phyloP scores from a whole-genome alignment of 768 basidiomycete genomes.

The Mycena latifolia region DNA sequence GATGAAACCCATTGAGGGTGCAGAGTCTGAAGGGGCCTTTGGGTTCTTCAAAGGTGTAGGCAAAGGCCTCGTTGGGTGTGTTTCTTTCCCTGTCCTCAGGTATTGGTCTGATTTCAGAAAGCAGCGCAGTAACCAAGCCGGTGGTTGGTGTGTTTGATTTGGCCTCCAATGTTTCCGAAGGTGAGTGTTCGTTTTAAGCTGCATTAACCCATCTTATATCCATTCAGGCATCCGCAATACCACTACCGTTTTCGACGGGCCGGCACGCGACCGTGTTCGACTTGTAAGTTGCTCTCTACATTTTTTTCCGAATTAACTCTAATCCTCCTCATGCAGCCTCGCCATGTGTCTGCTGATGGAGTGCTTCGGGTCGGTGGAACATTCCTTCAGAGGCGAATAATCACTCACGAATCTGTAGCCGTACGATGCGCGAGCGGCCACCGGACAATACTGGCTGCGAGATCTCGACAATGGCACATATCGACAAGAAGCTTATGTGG shows the following conservation, averaged over 20 bases:
- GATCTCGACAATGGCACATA: conserved; percentile 93
- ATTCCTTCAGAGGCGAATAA: background rate
- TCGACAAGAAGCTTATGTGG: conserved; percentile 88
- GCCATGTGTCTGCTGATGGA: conserved; percentile 88
- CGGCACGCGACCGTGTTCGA: conserved; percentile 88
- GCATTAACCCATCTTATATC: conserved; percentile 14
- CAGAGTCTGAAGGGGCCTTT: conserved; percentile 91
- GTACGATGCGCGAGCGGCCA: conserved; percentile 89
- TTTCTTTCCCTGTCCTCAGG: background rate
- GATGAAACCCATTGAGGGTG: conserved; percentile 98
- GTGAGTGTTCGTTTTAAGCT: conserved; percentile 47
- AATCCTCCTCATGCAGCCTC: conserved; percentile 64
- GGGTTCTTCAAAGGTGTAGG: conserved; percentile 99
- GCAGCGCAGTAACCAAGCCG: conserved; percentile 93
- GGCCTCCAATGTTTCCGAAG: conserved; percentile 94
- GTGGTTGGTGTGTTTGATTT: conserved; percentile 97
- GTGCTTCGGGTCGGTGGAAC: conserved; percentile 78
- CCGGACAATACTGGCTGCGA: conserved; percentile 97
- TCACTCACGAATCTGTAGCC: conserved; percentile 61
- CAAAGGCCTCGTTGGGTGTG: conserved; percentile 94
- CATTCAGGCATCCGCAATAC: conserved; percentile 92
- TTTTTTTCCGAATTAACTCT: background rate
- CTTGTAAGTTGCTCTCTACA: conserved; percentile 60
- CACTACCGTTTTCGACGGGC: conserved; percentile 96
- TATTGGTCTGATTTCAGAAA: conserved; percentile 1